These are phyloP conservation scores for Backusella parvicylindrica DNA, from an alignment of 192 early-diverging fungal genomes.

Conservation along the genomic window DNA sequence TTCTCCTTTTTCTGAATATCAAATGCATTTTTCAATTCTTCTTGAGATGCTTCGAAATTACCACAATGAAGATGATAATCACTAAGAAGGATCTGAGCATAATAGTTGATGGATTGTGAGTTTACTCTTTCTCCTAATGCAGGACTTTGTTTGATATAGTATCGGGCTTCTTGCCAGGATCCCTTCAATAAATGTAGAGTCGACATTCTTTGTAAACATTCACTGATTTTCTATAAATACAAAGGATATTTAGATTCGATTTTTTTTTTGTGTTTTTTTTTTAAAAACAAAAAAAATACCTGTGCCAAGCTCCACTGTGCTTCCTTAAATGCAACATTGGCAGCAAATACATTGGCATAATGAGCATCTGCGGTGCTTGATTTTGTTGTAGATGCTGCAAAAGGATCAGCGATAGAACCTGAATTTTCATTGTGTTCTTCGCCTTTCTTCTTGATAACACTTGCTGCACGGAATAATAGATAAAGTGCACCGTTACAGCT, in stretches of 20 bases:
- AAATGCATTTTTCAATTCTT: constrained; percentile 33
- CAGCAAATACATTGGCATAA: constrained; percentile 9
- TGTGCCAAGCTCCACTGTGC: constrained; percentile 31
- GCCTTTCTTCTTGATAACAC: not conserved
- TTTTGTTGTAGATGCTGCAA: not conserved
- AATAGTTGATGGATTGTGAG: constrained; percentile 34
- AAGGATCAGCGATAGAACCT: not conserved
- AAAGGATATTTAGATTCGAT: not conserved
- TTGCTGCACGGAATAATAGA: not conserved
- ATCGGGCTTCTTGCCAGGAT: constrained; percentile 56
- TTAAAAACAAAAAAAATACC: constrained; percentile 14
- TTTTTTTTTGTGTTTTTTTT: not conserved
- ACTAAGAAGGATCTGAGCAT: constrained; percentile 45
- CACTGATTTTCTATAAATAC: constrained; percentile 37
- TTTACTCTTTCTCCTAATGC: constrained; percentile 44
- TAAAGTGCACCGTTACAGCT: not conserved
- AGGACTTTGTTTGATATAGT: constrained; percentile 57
- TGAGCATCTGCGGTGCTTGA: not conserved
- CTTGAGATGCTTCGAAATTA: constrained; percentile 24
- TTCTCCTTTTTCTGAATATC: constrained; percentile 19
- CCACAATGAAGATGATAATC: constrained; percentile 52
- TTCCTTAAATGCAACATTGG: constrained; percentile 24
- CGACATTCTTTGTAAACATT: constrained; percentile 47
- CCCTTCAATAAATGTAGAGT: constrained; percentile 53
- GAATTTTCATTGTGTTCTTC: not conserved